Base-by-base conservation (phyloP, 2,329 filamentous ascomycete species). In the Nigrospora osmanthi region DNA sequence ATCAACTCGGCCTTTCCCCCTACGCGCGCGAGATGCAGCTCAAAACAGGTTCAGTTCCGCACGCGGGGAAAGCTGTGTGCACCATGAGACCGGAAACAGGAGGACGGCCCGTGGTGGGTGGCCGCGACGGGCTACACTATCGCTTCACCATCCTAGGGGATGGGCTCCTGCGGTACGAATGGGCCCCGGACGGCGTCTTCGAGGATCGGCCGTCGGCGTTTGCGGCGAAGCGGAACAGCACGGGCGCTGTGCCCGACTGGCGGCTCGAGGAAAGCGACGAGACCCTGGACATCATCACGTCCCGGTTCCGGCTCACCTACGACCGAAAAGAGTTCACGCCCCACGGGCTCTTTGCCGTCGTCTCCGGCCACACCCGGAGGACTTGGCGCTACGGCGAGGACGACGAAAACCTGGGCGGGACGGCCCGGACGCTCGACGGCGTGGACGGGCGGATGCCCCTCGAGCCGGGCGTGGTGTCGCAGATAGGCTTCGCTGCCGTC, bases 141-240 rank as follows among this genome's bases (percentile, higher is more conserved):
- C 75, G 80, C 44, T 83, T 83, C 56, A 81, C 75, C 10, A 51
- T 83, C 39, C 65, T 84, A 40, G 72, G 69, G 11, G 71, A 80
- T 42, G 66, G 72, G 2, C 64, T 83, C 2, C 50, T 83, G 28
- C 75, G 80, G 31, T 81, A 76, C 49, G 80, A 83, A 61, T 84
- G 77, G 76, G 71, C 79, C 1, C 64, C 69, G 11, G 78, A 83
- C 49, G 70, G 73, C 40, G 54, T 64, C 32, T 84, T 83, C 52
- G 80, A 83, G 55, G 78, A 84, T 55, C 71, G 79, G 5, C 74
- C 76, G 0, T 82, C 78, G 0, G 75, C 74, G 11, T 79, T 83
- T 54, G 80, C 79, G n/a, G 66, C 78, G 45, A 73, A 77, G 49
- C 68, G 80, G 23, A 59, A 65, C 13, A 28, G 30, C 11, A 38